Percentiles rank a stretch among this genome's conserved stretches.
Evolutionary conservation across 169 alveolate species (phyloP).

Genomic region (Theileria sp.): DNA sequence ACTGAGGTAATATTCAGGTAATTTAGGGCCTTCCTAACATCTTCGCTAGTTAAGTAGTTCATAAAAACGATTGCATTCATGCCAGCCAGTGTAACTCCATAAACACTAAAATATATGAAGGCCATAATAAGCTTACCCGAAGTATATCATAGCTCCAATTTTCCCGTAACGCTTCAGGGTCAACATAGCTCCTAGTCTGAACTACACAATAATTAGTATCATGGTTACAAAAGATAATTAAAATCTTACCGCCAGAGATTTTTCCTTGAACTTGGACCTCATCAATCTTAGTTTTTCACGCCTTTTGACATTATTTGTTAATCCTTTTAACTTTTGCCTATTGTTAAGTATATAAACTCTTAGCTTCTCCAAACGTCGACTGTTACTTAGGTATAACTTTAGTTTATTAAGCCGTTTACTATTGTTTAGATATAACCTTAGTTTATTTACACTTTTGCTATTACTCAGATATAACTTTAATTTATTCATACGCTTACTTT

Average conservation of each 20-base stretch:
- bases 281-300: constrained; percentile 25
- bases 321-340: constrained; percentile 33
- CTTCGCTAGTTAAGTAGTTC: constrained; percentile 47
- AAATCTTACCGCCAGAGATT: constrained; percentile 48
- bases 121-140: constrained; percentile 42
- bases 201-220: constrained; percentile 11
- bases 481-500: constrained; percentile 2
- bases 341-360: constrained; percentile 24
- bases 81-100: constrained; percentile 41
- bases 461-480: not conserved
- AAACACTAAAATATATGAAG: constrained; percentile 37
- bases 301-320: constrained; percentile 27
- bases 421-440: not conserved
- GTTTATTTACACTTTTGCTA: constrained; percentile 1
- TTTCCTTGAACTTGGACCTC: constrained; percentile 18
- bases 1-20: constrained; percentile 37
- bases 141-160: constrained; percentile 56
- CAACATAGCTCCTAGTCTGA: constrained; percentile 38
- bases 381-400: constrained; percentile 3
- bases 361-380: constrained; percentile 10
- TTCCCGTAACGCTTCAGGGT: constrained; percentile 65
- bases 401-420: not conserved
- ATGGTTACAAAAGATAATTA: not conserved
- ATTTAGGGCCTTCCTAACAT: constrained; percentile 35
- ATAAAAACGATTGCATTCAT: constrained; percentile 45